Percentiles rank a stretch among this genome's conserved stretches.
Evolutionary conservation across 2,329 filamentous ascomycete genomes (phyloP).

Genomic region (Cadophora sp.): DNA sequence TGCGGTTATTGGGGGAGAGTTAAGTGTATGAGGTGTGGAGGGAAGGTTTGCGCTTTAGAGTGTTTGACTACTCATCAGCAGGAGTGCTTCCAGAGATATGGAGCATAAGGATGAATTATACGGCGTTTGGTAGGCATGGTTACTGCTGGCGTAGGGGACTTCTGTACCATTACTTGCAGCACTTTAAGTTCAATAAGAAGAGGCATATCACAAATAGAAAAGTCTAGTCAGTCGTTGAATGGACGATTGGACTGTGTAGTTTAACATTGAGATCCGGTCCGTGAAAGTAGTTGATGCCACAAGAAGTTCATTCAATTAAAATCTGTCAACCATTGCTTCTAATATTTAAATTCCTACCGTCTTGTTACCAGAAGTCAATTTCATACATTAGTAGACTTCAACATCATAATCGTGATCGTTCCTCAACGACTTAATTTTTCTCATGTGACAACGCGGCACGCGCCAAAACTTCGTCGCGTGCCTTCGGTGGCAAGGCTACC

Average conservation of each 20-base stretch:
- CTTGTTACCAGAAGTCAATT: no score
- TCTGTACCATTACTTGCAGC: neutral
- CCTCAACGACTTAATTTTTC: neutral
- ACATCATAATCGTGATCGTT: neutral
- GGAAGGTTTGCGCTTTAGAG: conserved; percentile 76
- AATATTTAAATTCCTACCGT: no score
- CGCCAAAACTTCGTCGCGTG: neutral
- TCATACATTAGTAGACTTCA: no score
- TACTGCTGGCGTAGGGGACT: neutral
- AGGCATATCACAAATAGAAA: neutral
- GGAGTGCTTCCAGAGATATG: conserved; percentile 72
- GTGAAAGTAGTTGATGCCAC: no score
- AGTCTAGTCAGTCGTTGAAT: neutral
- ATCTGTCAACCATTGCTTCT: no score
- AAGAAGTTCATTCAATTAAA: no score
- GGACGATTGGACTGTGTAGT: no score
- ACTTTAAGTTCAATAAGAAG: neutral
- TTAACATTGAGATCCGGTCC: no score
- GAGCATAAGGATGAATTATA: conserved; percentile 42
- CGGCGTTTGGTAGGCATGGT: conserved; percentile 1
- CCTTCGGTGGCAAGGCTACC: neutral
- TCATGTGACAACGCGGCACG: conserved; percentile 1
- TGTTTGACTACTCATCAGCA: conserved; percentile 76
- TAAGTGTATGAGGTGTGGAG: conserved; percentile 79
- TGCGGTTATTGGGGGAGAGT: conserved; percentile 85